Evolutionary conservation across 2,329 filamentous ascomycete species (phyloP).

Genomic region (Gnomoniopsis smithogilvyi): DNA sequence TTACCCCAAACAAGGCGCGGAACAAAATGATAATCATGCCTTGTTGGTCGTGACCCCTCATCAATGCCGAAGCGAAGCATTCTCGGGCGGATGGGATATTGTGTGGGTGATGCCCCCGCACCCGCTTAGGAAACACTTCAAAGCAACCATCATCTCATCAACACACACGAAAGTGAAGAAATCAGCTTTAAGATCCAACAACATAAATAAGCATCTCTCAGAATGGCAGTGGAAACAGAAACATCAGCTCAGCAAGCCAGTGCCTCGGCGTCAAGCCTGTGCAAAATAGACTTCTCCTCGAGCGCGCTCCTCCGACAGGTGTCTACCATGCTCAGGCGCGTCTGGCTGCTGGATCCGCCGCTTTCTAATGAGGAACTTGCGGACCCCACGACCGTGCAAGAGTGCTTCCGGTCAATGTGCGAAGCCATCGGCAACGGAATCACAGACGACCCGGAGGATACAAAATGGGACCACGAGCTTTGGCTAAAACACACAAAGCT

Average conservation of each 20-base stretch:
- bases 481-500: slow-evolving; percentile 13
- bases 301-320: slow-evolving; percentile 15
- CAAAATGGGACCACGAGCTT: slow-evolving; percentile 12
- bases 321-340: slow-evolving; percentile 16
- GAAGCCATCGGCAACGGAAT: slow-evolving; percentile 8
- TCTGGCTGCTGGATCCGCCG: slow-evolving; percentile 17
- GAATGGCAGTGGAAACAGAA: neutral
- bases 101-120: neutral
- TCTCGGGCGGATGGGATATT: neutral
- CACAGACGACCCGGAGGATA: slow-evolving; percentile 1
- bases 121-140: neutral
- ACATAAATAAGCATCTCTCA: neutral
- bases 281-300: slow-evolving; percentile 14
- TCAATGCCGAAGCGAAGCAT: neutral
- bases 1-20: neutral
- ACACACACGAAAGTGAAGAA: neutral
- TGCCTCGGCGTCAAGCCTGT: neutral
- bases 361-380: slow-evolving; percentile 12
- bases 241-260: neutral
- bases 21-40: neutral
- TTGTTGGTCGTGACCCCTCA: neutral
- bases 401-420: slow-evolving; percentile 3
- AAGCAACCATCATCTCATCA: neutral
- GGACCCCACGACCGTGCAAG: slow-evolving; percentile 4
- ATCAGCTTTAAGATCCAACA: neutral